A percentile compares a stretch with the other conserved stretches of the same genome.
These are phyloP conservation scores for Monosporascus sp. DNA, from an alignment of 2,329 filamentous ascomycete species.

Conservation along the genomic window DNA sequence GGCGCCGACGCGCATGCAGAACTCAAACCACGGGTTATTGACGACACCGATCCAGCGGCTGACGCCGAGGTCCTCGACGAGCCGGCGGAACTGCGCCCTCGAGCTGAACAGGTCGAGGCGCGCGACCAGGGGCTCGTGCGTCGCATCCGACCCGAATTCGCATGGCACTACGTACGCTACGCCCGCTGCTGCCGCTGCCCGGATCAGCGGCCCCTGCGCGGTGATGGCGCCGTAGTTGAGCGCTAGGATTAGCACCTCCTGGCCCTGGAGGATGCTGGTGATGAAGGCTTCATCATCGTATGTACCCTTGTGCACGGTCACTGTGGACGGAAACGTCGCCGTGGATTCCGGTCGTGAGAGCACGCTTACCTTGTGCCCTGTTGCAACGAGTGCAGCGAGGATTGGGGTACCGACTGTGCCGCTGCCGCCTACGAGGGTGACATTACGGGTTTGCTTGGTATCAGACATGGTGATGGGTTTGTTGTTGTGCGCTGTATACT, in stretches of 20 bases:
- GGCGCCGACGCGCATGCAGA: constrained; percentile 20
- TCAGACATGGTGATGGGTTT: constrained; percentile 7
- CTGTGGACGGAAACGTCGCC: constrained; percentile 11
- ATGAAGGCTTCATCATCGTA: constrained; percentile 23
- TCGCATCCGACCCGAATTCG: constrained; percentile 27
- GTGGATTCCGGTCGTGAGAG: constrained; percentile 25
- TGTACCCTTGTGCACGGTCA: constrained; percentile 11
- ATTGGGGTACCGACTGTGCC: constrained; percentile 26
- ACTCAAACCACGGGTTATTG: constrained; percentile 30
- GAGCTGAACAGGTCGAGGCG: constrained; percentile 16
- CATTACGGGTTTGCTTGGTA: constrained; percentile 12
- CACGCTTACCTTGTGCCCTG: constrained; percentile 25
- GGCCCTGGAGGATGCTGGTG: constrained; percentile 22
- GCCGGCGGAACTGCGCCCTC: constrained; percentile 21
- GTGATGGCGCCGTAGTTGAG: constrained; percentile 17
- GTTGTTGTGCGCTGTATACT: not conserved
- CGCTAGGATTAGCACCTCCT: constrained; percentile 29
- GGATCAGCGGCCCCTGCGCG: constrained; percentile 22
- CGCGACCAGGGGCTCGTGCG: constrained; percentile 14
- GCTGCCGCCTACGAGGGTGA: constrained; percentile 19
- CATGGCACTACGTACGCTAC: constrained; percentile 26
- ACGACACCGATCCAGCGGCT: constrained; percentile 28
- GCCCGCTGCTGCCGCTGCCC: constrained; percentile 27
- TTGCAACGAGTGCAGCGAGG: constrained; percentile 22
- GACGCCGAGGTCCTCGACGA: constrained; percentile 25